These are phyloP conservation scores for Lachancea thermotolerans DNA, from an alignment of 805 yeast genomes.

Conservation along the genomic window DNA sequence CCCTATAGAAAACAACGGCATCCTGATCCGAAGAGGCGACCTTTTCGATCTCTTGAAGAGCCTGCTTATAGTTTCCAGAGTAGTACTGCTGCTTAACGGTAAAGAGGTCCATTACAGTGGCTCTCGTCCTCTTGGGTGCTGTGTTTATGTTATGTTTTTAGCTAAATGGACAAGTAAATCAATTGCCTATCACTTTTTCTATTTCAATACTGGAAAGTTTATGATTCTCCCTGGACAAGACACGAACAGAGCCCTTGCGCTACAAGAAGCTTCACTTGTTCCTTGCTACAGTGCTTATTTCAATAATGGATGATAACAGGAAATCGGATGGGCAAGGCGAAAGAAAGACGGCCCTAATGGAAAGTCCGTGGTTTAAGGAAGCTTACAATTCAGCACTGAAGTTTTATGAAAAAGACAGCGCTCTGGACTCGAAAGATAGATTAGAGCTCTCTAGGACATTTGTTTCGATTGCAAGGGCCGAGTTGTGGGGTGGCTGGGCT, in stretches of 20 bases:
- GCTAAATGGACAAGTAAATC: too few relatives aligned
- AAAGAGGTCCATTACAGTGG: conserved; percentile 38
- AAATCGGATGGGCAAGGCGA: not conserved
- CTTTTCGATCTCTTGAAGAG: conserved; percentile 35
- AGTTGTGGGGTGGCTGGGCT: conserved; percentile 35
- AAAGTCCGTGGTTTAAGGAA: conserved; percentile 30
- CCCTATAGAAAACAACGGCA: conserved; percentile 29
- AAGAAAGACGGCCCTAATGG: not conserved
- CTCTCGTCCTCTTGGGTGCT: not conserved
- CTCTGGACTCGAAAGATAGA: conserved; percentile 38
- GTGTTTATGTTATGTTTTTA: too few relatives aligned
- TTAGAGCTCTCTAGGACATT: conserved; percentile 35
- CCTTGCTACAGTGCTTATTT: not conserved
- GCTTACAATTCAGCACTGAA: conserved; percentile 39
- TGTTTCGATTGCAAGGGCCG: conserved; percentile 31
- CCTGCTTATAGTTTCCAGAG: conserved; percentile 49
- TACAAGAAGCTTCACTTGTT: too few relatives aligned
- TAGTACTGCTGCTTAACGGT: conserved; percentile 53
- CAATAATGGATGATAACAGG: not conserved
- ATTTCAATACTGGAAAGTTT: too few relatives aligned
- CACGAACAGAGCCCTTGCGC: too few relatives aligned
- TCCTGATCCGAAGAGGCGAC: conserved; percentile 32
- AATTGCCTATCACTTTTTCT: too few relatives aligned
- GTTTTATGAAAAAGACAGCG: conserved; percentile 45
- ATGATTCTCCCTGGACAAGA: too few relatives aligned